Evolutionary conservation across 2,329 filamentous ascomycete species (phyloP), one percentile per base, ranked within the genome.

Genomic region (Ascochyta pisi): DNA sequence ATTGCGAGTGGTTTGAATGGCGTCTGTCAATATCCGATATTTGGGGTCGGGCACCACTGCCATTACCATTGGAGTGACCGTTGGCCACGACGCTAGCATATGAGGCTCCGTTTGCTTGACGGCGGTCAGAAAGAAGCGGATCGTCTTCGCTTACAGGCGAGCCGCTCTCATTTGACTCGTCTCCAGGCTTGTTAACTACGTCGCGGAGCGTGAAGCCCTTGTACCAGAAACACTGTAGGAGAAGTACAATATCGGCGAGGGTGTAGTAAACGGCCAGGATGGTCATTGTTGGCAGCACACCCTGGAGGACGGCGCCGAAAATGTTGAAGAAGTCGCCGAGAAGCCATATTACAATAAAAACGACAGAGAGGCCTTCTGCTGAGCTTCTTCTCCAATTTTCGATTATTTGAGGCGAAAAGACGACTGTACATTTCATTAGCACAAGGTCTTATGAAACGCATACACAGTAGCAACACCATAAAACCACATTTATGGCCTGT

Each of bases 291-390:
- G 95, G 93, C 50, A 98, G 77, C 6, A 99, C 94, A 51, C 91
- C 90, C 75, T 98, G 94, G 10, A 97, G 76, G 15, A 97, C 86
- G 16, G 92, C 91, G n/a, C 94, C 94, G 3, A 96, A 82, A 61
- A 97, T 96, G 73, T 98, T 98, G 82, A 96, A 97, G 63, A 97
- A 88, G 86, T 99, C 95, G 48, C 95, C 95, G 1, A 89, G 83
- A 2, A 97, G 84, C 95, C 95, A 99, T 68, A 96, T 86, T 57
- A 96, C 88, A 70, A 98, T 87, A 79, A 98, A 99, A 52, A 94
- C 89, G 13, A 97, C 85, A 0, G 91, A 96, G 1, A 98, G 83
- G 2, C 92, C 94, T 73, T 97, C 92, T 54, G 92, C 91, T 37
- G 90, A 96, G 63, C 86, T 81, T 52, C 92, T 86, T 61, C 88